Conservation (phyloP, 2,329 filamentous ascomycete species). For the Aspergillus sclerotialis region DNA sequence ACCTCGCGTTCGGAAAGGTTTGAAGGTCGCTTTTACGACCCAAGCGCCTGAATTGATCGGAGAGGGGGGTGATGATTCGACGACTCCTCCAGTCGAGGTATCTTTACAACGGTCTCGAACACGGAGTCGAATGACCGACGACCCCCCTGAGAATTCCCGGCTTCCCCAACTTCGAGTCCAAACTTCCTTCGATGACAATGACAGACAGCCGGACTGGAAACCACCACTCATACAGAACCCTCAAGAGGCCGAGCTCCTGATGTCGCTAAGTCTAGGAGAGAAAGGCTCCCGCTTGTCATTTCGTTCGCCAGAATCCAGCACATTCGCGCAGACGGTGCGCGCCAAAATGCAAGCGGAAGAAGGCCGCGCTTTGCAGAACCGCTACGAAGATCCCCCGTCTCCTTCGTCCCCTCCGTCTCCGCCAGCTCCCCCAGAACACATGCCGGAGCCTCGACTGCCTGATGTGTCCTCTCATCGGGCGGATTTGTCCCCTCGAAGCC, state of each 20-base stretch:
- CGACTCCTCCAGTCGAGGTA: slow-evolving; percentile 65
- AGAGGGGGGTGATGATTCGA: slow-evolving; percentile 82
- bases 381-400: slow-evolving; percentile 25
- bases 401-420: slow-evolving; percentile 6
- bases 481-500: slow-evolving; percentile 16
- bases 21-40: slow-evolving; percentile 68
- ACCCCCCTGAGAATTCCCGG: slow-evolving; percentile 8
- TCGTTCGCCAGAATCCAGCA: slow-evolving; percentile 34
- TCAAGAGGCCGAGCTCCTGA: slow-evolving; percentile 32
- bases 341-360: slow-evolving; percentile 49
- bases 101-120: slow-evolving; percentile 40
- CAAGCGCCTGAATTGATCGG: slow-evolving; percentile 75
- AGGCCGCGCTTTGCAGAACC: slow-evolving; percentile 43
- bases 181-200: slow-evolving; percentile 22
- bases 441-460: not conserved
- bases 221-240: slow-evolving; percentile 26
- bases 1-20: slow-evolving; percentile 54
- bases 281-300: slow-evolving; percentile 33
- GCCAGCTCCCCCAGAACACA: not conserved
- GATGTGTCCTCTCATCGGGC: slow-evolving; percentile 13
- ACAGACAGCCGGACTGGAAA: slow-evolving; percentile 14
- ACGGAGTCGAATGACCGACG: slow-evolving; percentile 19
- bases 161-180: slow-evolving; percentile 25
- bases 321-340: slow-evolving; percentile 41
- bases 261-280: slow-evolving; percentile 20